Percentiles rank a stretch among this genome's conserved stretches.
phyloP scores from a whole-genome alignment of 306 rosid genomes.

The Vicia sativa region DNA sequence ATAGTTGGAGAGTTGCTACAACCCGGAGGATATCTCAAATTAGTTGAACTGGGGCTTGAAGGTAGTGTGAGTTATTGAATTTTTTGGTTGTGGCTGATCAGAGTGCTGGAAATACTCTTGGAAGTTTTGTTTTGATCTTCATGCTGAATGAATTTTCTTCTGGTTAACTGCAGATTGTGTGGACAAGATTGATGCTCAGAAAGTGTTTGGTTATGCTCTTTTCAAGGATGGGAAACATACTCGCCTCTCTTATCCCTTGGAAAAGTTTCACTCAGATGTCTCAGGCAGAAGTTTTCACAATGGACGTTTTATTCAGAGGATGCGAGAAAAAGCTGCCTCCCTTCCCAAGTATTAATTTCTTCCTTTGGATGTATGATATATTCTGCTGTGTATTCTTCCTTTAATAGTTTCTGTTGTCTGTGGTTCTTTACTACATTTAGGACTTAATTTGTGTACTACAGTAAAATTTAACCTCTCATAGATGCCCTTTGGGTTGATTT shows the following conservation, averaged over 20 bases:
- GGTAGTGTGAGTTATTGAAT: conserved; percentile 47
- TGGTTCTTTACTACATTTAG: too few relatives aligned
- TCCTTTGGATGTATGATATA: conserved; percentile 31
- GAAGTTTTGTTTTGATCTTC: conserved; percentile 8
- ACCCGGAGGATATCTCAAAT: conserved; percentile 97
- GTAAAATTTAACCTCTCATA: background rate
- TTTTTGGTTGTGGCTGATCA: conserved; percentile 12
- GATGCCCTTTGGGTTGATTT: conserved; percentile 16
- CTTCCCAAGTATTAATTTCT: conserved; percentile 71
- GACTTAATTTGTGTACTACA: background rate
- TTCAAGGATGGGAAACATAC: conserved; percentile 93
- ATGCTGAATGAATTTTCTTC: conserved; percentile 22
- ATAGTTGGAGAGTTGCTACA: conserved; percentile 96
- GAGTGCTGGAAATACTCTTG: background rate
- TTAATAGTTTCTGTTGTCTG: conserved; percentile 20
- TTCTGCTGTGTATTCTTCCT: conserved; percentile 21
- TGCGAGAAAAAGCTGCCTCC: conserved; percentile 86
- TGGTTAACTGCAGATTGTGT: conserved; percentile 74
- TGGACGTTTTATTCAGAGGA: conserved; percentile 96
- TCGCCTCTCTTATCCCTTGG: conserved; percentile 84
- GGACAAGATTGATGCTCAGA: conserved; percentile 79
- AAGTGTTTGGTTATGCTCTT: conserved; percentile 92
- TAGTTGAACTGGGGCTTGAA: conserved; percentile 90
- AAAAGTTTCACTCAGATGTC: conserved; percentile 86
- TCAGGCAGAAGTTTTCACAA: conserved; percentile 97